Percentiles rank a stretch among this genome's conserved stretches.
phyloP scores from a whole-genome alignment of 2,329 filamentous ascomycete genomes.

The Tolypocladium album region DNA sequence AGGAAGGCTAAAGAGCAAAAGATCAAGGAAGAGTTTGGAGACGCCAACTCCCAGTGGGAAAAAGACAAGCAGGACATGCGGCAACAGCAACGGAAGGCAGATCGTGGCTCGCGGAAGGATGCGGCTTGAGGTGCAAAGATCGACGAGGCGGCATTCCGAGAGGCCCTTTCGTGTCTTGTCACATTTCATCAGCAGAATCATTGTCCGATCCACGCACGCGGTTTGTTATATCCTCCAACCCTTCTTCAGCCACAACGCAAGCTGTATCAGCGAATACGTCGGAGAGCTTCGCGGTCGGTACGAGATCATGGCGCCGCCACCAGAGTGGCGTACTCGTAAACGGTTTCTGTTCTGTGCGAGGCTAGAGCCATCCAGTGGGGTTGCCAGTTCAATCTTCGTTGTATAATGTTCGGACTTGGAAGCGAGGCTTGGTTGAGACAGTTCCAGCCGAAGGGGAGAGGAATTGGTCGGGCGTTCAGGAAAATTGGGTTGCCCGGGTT shows the following conservation, averaged over 20 bases:
- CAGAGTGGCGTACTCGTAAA: not conserved
- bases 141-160: not conserved
- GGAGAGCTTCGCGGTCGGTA: not conserved
- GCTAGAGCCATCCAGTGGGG: not conserved
- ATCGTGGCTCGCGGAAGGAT: conserved; percentile 1
- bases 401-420: not conserved
- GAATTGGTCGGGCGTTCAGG: not conserved
- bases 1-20: conserved; percentile 64
- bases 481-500: not conserved
- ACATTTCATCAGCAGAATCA: not conserved
- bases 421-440: not conserved
- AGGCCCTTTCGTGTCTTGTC: not conserved
- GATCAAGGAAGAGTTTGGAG: conserved; percentile 70
- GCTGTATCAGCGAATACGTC: not conserved
- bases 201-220: not conserved
- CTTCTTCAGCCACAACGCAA: not conserved
- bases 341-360: not conserved
- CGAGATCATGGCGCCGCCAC: not conserved
- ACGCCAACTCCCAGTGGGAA: conserved; percentile 73
- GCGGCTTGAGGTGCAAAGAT: not conserved
- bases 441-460: not conserved
- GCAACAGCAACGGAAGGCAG: conserved; percentile 22
- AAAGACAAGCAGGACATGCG: conserved; percentile 77
- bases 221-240: not conserved
- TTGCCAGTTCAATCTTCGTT: not conserved